Evolutionary conservation across 176 grass and related monocot species (phyloP).

Genomic region (Musa schizocarpa): DNA sequence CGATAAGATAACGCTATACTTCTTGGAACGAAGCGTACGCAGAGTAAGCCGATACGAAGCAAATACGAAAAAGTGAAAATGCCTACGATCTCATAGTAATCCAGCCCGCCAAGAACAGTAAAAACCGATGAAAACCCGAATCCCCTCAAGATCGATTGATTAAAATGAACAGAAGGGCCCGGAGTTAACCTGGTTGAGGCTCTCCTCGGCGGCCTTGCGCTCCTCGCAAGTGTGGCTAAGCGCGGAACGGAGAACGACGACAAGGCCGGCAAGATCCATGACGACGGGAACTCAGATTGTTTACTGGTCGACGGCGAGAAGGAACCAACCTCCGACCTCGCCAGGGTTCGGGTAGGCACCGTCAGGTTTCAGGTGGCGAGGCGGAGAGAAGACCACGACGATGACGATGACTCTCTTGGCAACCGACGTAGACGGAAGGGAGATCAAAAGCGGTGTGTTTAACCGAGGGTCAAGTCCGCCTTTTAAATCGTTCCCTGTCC

Average conservation of each 20-base stretch:
- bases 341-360: background rate
- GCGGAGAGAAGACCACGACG: background rate
- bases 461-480: conserved; percentile 1
- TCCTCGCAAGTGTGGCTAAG: conserved; percentile 15
- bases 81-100: background rate
- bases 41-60: background rate
- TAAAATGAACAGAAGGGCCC: background rate
- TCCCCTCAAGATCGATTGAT: background rate
- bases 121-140: background rate
- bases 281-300: background rate
- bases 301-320: background rate
- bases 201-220: conserved; percentile 17
- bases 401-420: background rate
- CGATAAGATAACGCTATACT: background rate
- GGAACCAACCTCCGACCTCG: background rate
- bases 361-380: too few relatives aligned
- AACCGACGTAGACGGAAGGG: background rate
- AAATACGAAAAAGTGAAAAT: background rate
- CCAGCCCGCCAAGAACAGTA: background rate
- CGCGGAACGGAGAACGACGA: conserved; percentile 15
- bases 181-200: conserved; percentile 14
- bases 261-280: conserved; percentile 20
- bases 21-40: background rate
- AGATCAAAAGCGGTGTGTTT: background rate
- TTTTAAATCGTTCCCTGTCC: background rate